Percentiles rank a stretch among this genome's conserved stretches.
Evolutionary conservation across 129 eudicot species (phyloP).

Genomic region (Centella asiatica): DNA sequence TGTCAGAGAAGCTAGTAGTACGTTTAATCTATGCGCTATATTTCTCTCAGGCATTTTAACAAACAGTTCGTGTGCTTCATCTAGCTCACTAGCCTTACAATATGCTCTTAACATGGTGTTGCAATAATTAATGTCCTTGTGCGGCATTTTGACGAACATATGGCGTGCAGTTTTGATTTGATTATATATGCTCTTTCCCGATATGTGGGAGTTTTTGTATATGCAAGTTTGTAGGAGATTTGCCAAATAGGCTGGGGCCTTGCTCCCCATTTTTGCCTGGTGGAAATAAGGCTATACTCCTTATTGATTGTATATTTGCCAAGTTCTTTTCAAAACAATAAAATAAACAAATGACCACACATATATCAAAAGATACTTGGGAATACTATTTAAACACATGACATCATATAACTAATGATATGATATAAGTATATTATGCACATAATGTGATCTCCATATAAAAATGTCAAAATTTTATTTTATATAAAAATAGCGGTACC

Average conservation of each 20-base stretch:
- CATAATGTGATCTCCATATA: too few species aligned
- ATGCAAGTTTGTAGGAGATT: constrained; percentile 52
- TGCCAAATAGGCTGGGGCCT: constrained; percentile 29
- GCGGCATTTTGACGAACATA: constrained; percentile 56
- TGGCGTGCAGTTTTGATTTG: constrained; percentile 28
- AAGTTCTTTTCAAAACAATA: too few species aligned
- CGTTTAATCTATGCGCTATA: constrained; percentile 20
- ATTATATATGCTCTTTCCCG: constrained; percentile 47
- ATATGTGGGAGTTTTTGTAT: constrained; percentile 33
- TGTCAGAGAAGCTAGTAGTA: constrained; percentile 11
- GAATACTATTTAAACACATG: too few species aligned
- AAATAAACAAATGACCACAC: too few species aligned
- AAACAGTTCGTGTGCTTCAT: constrained; percentile 43
- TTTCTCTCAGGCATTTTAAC: constrained; percentile 64
- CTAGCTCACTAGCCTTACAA: constrained; percentile 33
- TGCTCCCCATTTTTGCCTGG: constrained; percentile 29
- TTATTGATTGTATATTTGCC: too few species aligned
- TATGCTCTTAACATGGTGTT: constrained; percentile 44
- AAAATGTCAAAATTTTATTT: too few species aligned
- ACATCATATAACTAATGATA: too few species aligned
- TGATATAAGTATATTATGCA: too few species aligned
- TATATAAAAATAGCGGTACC: too few species aligned
- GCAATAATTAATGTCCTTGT: constrained; percentile 52
- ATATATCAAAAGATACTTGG: too few species aligned
- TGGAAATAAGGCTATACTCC: too few species aligned